phyloP scores from a whole-genome alignment of 305 asterid species.

The Fraxinus platypoda region DNA sequence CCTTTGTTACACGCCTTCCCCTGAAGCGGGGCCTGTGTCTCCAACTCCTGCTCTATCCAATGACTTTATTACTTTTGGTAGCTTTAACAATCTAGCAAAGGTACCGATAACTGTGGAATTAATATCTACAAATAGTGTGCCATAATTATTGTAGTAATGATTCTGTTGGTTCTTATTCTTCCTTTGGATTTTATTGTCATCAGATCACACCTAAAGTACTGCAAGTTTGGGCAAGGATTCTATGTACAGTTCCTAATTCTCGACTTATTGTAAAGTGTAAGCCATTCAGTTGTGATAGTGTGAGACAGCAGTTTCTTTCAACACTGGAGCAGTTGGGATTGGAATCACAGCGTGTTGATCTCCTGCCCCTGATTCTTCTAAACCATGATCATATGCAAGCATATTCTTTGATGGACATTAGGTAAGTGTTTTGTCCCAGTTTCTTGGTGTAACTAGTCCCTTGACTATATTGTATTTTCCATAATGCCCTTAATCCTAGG shows the following conservation, averaged over 20 bases:
- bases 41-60: slow-evolving; percentile 86
- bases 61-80: slow-evolving; percentile 96
- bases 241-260: slow-evolving; percentile 90
- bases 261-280: slow-evolving; percentile 96
- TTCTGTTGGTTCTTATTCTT: slow-evolving; percentile 12
- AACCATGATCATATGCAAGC: slow-evolving; percentile 99
- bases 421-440: slow-evolving; percentile 42
- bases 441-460: slow-evolving; percentile 8
- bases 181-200: slow-evolving; percentile 27
- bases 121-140: background rate
- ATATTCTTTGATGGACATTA: slow-evolving; percentile 96
- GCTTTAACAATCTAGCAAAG: slow-evolving; percentile 99
- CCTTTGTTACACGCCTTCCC: slow-evolving; percentile 95
- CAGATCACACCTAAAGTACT: slow-evolving; percentile 96
- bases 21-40: slow-evolving; percentile 90
- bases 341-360: slow-evolving; percentile 95
- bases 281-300: slow-evolving; percentile 92
- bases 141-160: background rate
- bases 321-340: slow-evolving; percentile 84
- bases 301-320: slow-evolving; percentile 78
- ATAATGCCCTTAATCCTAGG: background rate
- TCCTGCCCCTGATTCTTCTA: slow-evolving; percentile 91
- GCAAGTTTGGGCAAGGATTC: slow-evolving; percentile 95
- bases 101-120: slow-evolving; percentile 36
- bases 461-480: background rate